These are phyloP conservation scores for Irineochytrium annulatum DNA, from an alignment of 192 early-diverging fungal genomes.

Conservation along the genomic window DNA sequence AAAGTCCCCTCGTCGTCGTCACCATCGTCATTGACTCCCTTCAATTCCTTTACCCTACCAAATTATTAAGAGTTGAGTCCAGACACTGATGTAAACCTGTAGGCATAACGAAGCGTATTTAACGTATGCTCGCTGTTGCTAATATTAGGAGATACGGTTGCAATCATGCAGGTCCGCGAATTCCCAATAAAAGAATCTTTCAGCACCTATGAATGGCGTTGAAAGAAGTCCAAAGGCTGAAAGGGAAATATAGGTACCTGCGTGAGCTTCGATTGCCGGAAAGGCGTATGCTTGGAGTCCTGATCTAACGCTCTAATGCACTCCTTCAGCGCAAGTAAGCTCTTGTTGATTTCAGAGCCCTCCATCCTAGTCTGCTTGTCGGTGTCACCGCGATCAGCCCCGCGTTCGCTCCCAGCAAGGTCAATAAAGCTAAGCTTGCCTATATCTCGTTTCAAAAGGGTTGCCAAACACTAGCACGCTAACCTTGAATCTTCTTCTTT, in stretches of 20 bases:
- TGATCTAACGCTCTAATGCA: conserved; percentile 96
- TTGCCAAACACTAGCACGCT: neutral
- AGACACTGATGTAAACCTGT: conserved; percentile 51
- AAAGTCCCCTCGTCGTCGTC: conserved; percentile 30
- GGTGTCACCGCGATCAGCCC: conserved; percentile 92
- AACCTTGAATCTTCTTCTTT: conserved; percentile 61
- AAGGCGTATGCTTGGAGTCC: conserved; percentile 93
- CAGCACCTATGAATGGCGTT: neutral
- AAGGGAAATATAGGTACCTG: conserved; percentile 52
- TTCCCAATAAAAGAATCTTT: conserved; percentile 40
- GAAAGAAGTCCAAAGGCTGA: neutral
- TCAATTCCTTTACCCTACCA: conserved; percentile 56
- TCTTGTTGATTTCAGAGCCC: conserved; percentile 99
- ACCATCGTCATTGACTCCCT: conserved; percentile 35
- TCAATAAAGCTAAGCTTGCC: conserved; percentile 98
- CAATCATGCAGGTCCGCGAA: conserved; percentile 98
- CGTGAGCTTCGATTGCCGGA: conserved; percentile 95
- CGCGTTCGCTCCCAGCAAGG: conserved; percentile 95
- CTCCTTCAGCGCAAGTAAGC: conserved; percentile 93
- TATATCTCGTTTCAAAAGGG: neutral
- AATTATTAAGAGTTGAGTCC: conserved; percentile 3
- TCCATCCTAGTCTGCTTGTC: conserved; percentile 96
- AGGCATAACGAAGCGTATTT: conserved; percentile 96
- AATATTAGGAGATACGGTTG: conserved; percentile 94
- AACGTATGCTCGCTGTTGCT: conserved; percentile 93